A percentile compares a stretch with the other conserved stretches of the same genome.
Evolutionary conservation across 192 early-diverging fungal genomes (phyloP).

Genomic region (Mortierella alpina): DNA sequence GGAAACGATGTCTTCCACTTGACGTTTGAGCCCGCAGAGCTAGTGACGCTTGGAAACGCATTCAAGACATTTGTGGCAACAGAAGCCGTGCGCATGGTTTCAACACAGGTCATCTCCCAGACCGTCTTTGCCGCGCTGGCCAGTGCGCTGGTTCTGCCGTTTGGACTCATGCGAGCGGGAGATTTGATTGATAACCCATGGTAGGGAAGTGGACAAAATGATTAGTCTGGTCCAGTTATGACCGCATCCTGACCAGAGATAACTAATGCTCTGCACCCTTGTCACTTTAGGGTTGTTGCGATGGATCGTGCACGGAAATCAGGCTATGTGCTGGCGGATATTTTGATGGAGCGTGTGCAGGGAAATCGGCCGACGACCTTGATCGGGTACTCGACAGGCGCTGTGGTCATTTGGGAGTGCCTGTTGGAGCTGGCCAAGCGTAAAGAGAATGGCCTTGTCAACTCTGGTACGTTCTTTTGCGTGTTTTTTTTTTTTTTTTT

Average conservation of each 20-base stretch:
- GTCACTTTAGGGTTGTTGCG: slow-evolving; percentile 45
- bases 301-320: slow-evolving; percentile 66
- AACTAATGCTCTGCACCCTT: background rate
- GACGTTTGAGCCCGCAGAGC: slow-evolving; percentile 58
- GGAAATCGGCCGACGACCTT: slow-evolving; percentile 65
- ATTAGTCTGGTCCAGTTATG: background rate
- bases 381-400: slow-evolving; percentile 67
- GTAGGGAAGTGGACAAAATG: slow-evolving; percentile 33
- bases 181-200: slow-evolving; percentile 73
- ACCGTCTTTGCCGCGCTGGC: slow-evolving; percentile 65
- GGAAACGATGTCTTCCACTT: slow-evolving; percentile 62
- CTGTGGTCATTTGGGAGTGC: slow-evolving; percentile 68
- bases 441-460: slow-evolving; percentile 56
- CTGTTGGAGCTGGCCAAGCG: slow-evolving; percentile 60
- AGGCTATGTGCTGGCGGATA: slow-evolving; percentile 67
- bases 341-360: slow-evolving; percentile 63
- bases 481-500: slow-evolving; percentile 1
- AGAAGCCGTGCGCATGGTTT: slow-evolving; percentile 60
- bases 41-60: slow-evolving; percentile 60
- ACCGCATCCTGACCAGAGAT: background rate
- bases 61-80: slow-evolving; percentile 62
- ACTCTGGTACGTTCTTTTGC: slow-evolving; percentile 50
- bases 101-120: slow-evolving; percentile 57
- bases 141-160: slow-evolving; percentile 62
- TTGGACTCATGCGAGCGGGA: slow-evolving; percentile 60